Conservation (phyloP, 2,329 filamentous ascomycete genomes). For the Periconia digitata region DNA sequence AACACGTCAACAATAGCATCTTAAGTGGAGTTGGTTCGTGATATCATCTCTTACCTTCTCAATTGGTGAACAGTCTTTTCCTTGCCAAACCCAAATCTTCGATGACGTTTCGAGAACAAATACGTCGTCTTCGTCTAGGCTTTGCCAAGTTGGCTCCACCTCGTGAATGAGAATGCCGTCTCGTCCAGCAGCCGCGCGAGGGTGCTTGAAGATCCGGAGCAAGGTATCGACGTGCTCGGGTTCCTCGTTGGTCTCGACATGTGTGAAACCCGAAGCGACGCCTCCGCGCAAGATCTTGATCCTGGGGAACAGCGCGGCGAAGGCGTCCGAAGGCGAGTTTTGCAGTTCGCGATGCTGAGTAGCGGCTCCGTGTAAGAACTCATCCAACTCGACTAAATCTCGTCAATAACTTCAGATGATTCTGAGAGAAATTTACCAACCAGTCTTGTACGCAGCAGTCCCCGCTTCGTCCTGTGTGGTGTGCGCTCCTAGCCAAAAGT, state of each 20-base stretch:
- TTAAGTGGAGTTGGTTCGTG: too few relatives aligned
- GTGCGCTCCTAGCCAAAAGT: conserved; percentile 69
- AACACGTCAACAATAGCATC: too few relatives aligned
- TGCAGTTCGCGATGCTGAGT: conserved; percentile 68
- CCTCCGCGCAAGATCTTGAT: conserved; percentile 64
- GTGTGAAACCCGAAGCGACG: conserved; percentile 63
- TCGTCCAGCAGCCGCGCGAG: conserved; percentile 44
- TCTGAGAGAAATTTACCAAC: too few relatives aligned
- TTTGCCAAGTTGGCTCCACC: conserved; percentile 62
- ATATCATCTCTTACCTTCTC: too few relatives aligned
- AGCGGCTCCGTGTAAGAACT: conserved; percentile 63
- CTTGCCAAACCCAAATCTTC: conserved; percentile 69
- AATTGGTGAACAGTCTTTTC: conserved; percentile 65
- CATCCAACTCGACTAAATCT: conserved; percentile 71
- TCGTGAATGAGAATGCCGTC: conserved; percentile 62
- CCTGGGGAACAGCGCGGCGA: conserved; percentile 62
- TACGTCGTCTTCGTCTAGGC: conserved; percentile 66
- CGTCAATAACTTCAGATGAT: too few relatives aligned
- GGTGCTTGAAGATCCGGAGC: conserved; percentile 65
- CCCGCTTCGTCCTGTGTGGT: conserved; percentile 70
- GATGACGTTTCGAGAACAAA: conserved; percentile 60
- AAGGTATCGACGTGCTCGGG: conserved; percentile 54
- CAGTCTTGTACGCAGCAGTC: conserved; percentile 69
- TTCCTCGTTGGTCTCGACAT: conserved; percentile 56
- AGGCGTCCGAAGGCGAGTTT: conserved; percentile 59